Base-by-base conservation (phyloP, 768 basidiomycete genomes). In the Mycena leptocephala region DNA sequence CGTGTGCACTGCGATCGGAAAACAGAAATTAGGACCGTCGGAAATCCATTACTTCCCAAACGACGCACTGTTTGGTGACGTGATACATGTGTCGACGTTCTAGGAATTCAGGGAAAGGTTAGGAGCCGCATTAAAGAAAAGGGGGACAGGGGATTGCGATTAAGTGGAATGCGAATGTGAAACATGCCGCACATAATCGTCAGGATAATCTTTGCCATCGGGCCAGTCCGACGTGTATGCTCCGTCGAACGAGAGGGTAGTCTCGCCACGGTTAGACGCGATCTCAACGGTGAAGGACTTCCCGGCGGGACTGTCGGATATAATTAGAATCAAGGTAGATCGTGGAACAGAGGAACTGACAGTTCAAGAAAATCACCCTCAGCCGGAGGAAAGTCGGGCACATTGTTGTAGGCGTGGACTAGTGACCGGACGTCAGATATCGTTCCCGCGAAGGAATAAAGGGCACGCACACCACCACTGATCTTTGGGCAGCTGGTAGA, bases 271-370 rank as follows among this genome's bases (percentile, higher is more conserved):
- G 80, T 92, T 91, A 10, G 86, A 83, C 6, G 88, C 87, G 32
- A 91, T 84, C 79, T 91, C 90, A 24, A 90, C 86, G 1, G 85
- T 86, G 79, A 91, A 90, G 46, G 83, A 81, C 48, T 84, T 82
- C 41, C 90, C 90, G 4, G 89, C 91, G 10, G 90, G 91, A 14
- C 90, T 68, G 73, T 32, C 5, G 46, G 5, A 26, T n/a, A 48
- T 59, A 41, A 43, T 73, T 30, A 58, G 48, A 32, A 43, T 63
- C 46, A 30, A 18, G n/a, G 24, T 37, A 3, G 18, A 22, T 30
- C 5, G 22, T 3, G 22, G 18, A 24, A 8, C 3, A n/a, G 3
- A 11, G 7, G 11, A 46, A 82, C 88, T 76, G 51, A 89, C 89
- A 90, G 75, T 39, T 89, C 86, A 7, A 90, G 78, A 77, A 86